A percentile compares a stretch with the other conserved stretches of the same genome.
These are phyloP conservation scores for Sarocladium strictum DNA, from an alignment of 2,329 filamentous ascomycete genomes.

Conservation along the genomic window DNA sequence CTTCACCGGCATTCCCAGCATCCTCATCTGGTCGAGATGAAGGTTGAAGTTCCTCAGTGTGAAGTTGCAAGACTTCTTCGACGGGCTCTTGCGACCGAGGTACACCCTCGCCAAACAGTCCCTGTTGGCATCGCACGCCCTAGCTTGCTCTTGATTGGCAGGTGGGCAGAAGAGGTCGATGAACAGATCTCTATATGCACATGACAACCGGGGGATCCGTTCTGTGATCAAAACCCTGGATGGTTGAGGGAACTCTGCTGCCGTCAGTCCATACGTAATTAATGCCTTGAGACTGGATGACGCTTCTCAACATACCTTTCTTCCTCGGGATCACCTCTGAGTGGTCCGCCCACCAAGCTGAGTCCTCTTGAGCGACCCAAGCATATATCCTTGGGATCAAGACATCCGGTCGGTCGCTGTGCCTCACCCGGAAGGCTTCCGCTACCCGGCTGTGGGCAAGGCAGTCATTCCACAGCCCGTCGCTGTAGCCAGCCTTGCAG, in stretches of 20 bases:
- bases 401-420: not conserved
- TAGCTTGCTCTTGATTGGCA: not conserved
- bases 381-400: not conserved
- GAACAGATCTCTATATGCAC: no score
- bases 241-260: no score
- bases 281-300: no score
- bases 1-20: conserved; percentile 10
- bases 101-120: conserved; percentile 18
- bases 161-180: conserved; percentile 14
- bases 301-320: no score
- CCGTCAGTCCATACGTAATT: no score
- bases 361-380: not conserved
- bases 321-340: no score
- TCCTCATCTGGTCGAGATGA: conserved; percentile 16
- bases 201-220: no score
- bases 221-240: no score
- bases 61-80: conserved; percentile 13
- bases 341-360: conserved; percentile 11
- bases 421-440: conserved; percentile 15
- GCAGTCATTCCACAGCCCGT: conserved; percentile 17
- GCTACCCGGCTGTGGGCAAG: conserved; percentile 15
- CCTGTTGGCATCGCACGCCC: conserved; percentile 10
- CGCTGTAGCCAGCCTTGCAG: conserved; percentile 15
- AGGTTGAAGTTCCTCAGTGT: conserved; percentile 18
- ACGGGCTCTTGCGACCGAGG: conserved; percentile 11